These are phyloP conservation scores for Fusarium sp. DNA, from an alignment of 2,329 filamentous ascomycete species.

Conservation along the genomic window DNA sequence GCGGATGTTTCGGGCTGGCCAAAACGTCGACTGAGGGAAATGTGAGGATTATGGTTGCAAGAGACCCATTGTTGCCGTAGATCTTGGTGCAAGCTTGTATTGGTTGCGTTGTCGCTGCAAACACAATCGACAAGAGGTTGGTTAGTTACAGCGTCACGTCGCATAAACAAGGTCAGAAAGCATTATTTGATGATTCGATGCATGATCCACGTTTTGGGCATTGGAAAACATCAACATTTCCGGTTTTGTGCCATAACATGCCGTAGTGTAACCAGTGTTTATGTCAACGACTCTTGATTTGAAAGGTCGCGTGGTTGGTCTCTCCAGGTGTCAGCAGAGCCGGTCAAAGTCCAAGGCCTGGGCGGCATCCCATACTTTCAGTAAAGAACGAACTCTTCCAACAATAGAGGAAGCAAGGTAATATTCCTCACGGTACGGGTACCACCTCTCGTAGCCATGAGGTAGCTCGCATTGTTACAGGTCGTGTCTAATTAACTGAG, in stretches of 20 bases:
- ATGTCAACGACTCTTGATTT: constrained; percentile 27
- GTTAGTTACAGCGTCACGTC: background rate
- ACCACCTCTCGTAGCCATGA: constrained; percentile 15
- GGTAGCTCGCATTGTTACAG: constrained; percentile 31
- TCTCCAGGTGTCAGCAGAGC: constrained; percentile 2
- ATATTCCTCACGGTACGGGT: constrained; percentile 3
- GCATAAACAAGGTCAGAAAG: constrained; percentile 6
- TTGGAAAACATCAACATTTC: constrained; percentile 20
- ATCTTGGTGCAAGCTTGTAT: constrained; percentile 16
- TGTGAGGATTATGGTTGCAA: constrained; percentile 16
- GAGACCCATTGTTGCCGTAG: constrained; percentile 10
- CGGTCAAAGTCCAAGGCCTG: constrained; percentile 23
- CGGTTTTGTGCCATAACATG: constrained; percentile 24
- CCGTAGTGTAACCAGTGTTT: constrained; percentile 21
- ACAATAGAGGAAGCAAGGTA: background rate
- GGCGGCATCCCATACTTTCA: constrained; percentile 2
- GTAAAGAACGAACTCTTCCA: background rate
- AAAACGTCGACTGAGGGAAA: constrained; percentile 7
- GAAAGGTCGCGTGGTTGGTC: constrained; percentile 19
- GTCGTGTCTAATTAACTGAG: constrained; percentile 39
- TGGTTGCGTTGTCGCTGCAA: background rate
- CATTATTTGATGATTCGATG: constrained; percentile 21
- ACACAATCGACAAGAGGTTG: constrained; percentile 14
- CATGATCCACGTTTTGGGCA: constrained; percentile 17
- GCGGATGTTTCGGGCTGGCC: constrained; percentile 32